Percentiles rank a stretch among this genome's conserved stretches.
These are phyloP conservation scores for Brassica carinata DNA, from an alignment of 345 rosid genomes.

Conservation along the genomic window DNA sequence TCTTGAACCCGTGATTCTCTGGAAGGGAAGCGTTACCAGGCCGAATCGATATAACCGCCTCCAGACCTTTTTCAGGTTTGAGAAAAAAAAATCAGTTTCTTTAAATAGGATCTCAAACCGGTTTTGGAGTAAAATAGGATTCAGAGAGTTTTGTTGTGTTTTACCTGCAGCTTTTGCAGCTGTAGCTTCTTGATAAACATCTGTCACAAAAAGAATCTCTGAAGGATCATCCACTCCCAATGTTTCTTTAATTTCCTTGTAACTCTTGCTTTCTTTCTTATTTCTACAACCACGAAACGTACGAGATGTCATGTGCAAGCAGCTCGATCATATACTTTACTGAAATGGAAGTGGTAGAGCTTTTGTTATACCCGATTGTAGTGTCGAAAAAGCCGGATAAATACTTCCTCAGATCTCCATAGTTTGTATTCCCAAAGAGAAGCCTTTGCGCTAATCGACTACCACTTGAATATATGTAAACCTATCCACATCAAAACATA, in stretches of 20 bases:
- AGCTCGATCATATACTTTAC: not conserved
- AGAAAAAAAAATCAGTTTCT: not conserved
- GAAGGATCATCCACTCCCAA: conserved; percentile 85
- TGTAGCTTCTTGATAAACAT: conserved; percentile 81
- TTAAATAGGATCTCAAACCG: not conserved
- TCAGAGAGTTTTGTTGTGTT: not conserved
- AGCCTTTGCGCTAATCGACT: conserved; percentile 96
- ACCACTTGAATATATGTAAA: conserved; percentile 94
- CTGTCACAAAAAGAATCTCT: conserved; percentile 77
- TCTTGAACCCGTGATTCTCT: conserved; percentile 69
- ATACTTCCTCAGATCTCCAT: conserved; percentile 84
- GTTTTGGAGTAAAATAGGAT: conserved; percentile 16
- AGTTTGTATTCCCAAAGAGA: conserved; percentile 77
- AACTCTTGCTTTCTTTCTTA: conserved; percentile 76
- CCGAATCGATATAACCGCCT: conserved; percentile 62
- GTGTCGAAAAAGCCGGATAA: conserved; percentile 87
- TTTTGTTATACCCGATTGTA: conserved; percentile 60
- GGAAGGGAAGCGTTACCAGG: conserved; percentile 71
- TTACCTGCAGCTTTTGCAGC: conserved; percentile 92
- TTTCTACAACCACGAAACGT: conserved; percentile 51
- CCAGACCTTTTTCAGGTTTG: conserved; percentile 48
- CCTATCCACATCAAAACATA: conserved; percentile 43
- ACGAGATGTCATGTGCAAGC: not conserved
- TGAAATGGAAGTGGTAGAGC: conserved; percentile 9
- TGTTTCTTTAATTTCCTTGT: conserved; percentile 68